Conservation (phyloP, 352 stramenopile genomes). For the Phytophthora cactorum region DNA sequence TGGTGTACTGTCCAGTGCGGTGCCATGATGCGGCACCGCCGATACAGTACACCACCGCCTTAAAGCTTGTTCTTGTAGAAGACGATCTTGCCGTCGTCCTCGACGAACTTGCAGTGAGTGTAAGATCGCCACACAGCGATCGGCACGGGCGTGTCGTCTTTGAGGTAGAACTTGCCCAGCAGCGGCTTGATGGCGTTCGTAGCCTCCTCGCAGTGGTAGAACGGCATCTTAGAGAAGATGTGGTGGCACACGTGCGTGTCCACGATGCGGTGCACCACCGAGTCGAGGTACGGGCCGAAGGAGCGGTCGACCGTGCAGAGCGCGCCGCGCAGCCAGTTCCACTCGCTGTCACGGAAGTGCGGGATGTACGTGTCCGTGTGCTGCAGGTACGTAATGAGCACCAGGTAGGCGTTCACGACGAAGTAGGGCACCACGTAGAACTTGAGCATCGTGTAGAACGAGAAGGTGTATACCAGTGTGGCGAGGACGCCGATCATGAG, state of each 20-base stretch:
- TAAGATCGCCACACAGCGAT: constrained; percentile 93
- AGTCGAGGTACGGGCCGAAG: constrained; percentile 96
- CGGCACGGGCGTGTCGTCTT: constrained; percentile 91
- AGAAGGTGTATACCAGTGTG: constrained; percentile 65
- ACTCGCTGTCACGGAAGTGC: constrained; percentile 95
- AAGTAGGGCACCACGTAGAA: constrained; percentile 98
- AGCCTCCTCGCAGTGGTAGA: constrained; percentile 97
- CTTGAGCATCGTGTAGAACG: constrained; percentile 85
- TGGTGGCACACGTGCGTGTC: constrained; percentile 99
- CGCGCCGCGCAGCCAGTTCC: constrained; percentile 97
- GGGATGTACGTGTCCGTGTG: constrained; percentile 98
- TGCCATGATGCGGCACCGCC: not conserved
- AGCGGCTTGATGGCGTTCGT: constrained; percentile 94
- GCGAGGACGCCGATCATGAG: constrained; percentile 63
- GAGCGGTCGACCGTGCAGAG: constrained; percentile 98
- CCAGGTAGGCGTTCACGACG: constrained; percentile 96
- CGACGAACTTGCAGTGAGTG: constrained; percentile 95
- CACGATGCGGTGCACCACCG: constrained; percentile 97
- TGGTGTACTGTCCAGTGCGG: not conserved
- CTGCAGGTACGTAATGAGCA: constrained; percentile 98
- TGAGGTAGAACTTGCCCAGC: constrained; percentile 96
- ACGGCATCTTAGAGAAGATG: constrained; percentile 99
- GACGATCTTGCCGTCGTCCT: constrained; percentile 91
- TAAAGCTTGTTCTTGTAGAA: constrained; percentile 88
- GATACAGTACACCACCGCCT: constrained; percentile 7